phyloP scores from a whole-genome alignment of 2,329 filamentous ascomycete genomes.

The Cercospora sojina region DNA sequence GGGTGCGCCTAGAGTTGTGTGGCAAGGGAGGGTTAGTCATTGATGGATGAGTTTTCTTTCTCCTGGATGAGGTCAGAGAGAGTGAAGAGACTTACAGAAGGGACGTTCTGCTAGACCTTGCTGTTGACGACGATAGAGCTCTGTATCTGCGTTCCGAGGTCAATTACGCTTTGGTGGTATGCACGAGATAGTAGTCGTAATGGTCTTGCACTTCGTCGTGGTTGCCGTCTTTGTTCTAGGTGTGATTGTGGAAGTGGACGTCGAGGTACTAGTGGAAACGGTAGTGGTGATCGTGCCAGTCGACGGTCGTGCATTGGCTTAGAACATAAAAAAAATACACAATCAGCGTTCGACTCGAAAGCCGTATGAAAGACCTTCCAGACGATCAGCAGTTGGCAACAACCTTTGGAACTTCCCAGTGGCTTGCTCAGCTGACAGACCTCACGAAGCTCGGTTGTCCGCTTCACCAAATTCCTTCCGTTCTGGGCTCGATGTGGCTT shows the following conservation, averaged over 20 bases:
- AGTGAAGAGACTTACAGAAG: neutral
- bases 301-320: neutral
- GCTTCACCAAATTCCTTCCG: neutral
- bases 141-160: neutral
- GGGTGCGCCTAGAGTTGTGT: neutral
- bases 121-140: neutral
- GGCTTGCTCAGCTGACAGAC: neutral
- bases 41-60: neutral
- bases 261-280: neutral
- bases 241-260: neutral
- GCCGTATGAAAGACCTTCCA: neutral
- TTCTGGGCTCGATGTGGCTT: neutral
- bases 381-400: neutral
- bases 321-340: neutral
- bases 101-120: neutral
- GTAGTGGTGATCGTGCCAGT: neutral
- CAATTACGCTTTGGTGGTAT: neutral
- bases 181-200: neutral
- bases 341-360: neutral
- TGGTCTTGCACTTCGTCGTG: neutral
- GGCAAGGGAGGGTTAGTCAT: neutral
- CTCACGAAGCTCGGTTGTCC: neutral
- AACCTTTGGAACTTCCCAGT: neutral
- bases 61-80: neutral
- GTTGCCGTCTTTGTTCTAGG: neutral